Base-by-base conservation (phyloP, 2,329 filamentous ascomycete species). In the Trichophyton schoenleinii region DNA sequence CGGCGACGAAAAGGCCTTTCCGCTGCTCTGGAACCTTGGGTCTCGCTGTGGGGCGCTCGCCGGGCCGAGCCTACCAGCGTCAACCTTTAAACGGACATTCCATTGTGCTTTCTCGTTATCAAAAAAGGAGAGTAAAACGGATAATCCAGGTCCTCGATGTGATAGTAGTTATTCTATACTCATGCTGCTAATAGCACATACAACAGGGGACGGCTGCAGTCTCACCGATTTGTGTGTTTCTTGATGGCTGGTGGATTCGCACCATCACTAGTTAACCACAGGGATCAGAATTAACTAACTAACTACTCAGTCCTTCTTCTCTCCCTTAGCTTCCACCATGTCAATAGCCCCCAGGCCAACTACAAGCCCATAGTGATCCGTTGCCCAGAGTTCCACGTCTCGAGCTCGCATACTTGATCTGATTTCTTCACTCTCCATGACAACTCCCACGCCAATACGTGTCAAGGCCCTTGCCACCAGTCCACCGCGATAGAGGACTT, bases 321-420 rank as follows among this genome's bases (percentile, higher is more conserved):
- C 3, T 28, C 6, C 28, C 6, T 31, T 6, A 31, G 0, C 42
- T 46, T 46, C 42, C 15, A 46, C 42, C 15, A 18, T 3, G 8
- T 46, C 42, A n/a, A 13, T 7, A 9, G 60, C 22, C 15, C 52
- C 60, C 46, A 70, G 64, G 15, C 66, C 62, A 3, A 61, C 67
- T 53, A 62, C 62, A 2, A 69, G 64, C 5, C 68, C 68, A 42
- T 66, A 57, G 59, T 70, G 67, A 58, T 70, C 67, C 22, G 68
- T 69, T 3, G 68, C 64, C 63, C 64, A 70, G 64, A 15, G 66
- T 64, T 7, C 65, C 65, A 57, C 7, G 28, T 6, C 28, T 31
- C 28, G 28, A 64, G 62, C 18, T 64, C 63, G 57, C 57, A 67
- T 61, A 60, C 67, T 34, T 13, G 34, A 25, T 42, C 62, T 60